These are phyloP conservation scores for Neolentinus lepideus DNA, from an alignment of 1,284 basidiomycete genomes.

Conservation along the genomic window DNA sequence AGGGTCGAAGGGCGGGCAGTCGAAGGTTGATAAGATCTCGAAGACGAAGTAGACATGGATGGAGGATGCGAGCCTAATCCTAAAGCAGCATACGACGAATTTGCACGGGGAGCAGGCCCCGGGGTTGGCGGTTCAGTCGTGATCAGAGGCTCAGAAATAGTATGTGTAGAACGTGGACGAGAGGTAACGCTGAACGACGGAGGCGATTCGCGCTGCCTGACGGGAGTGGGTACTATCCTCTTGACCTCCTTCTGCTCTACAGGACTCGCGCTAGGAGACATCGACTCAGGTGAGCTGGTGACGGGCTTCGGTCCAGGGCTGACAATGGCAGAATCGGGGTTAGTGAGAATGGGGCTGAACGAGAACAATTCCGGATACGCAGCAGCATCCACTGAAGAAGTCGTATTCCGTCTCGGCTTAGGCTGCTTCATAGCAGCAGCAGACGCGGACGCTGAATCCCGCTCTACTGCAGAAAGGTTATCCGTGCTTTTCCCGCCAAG, in stretches of 20 bases:
- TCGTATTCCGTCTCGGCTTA: slow-evolving; percentile 2
- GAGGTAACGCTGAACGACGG: slow-evolving; percentile 66
- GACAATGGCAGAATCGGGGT: slow-evolving; percentile 7
- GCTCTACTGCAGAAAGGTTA: slow-evolving; percentile 4
- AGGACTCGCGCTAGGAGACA: neutral
- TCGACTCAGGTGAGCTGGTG: slow-evolving; percentile 3
- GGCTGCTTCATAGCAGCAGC: slow-evolving; percentile 1
- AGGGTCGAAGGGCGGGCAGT: slow-evolving; percentile 3
- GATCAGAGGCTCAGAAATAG: slow-evolving; percentile 9
- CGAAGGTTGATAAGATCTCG: slow-evolving; percentile 1
- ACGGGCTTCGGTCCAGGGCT: slow-evolving; percentile 3
- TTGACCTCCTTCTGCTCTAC: slow-evolving; percentile 18
- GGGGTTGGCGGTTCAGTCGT: slow-evolving; percentile 6
- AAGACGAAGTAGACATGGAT: slow-evolving; percentile 1
- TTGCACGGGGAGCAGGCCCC: neutral
- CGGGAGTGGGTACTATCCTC: slow-evolving; percentile 54
- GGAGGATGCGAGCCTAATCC: neutral
- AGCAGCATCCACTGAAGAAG: slow-evolving; percentile 3
- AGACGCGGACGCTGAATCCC: neutral
- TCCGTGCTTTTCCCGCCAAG: slow-evolving; percentile 7
- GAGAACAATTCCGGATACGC: neutral
- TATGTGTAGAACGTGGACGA: slow-evolving; percentile 29
- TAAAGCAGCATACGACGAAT: neutral
- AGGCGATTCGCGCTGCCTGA: slow-evolving; percentile 51
- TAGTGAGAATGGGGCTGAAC: neutral